phyloP scores from a whole-genome alignment of 2,329 filamentous ascomycete genomes.

The Penicillium sp. region DNA sequence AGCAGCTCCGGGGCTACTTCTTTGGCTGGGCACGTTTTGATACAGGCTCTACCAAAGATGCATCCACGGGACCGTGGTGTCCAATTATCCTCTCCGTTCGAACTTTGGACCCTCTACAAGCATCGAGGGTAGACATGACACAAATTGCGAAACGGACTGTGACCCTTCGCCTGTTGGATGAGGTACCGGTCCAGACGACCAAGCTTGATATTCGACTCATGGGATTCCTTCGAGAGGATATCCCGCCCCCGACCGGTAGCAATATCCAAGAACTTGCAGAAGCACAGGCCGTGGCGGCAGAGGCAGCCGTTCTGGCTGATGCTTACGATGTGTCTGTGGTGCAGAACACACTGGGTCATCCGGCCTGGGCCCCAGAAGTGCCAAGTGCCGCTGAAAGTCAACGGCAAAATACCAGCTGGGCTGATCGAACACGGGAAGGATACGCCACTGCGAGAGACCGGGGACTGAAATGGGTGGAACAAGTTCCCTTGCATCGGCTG shows the following conservation, averaged over 20 bases:
- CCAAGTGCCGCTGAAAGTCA: conserved; percentile 8
- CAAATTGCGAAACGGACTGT: conserved; percentile 53
- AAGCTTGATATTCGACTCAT: conserved; percentile 59
- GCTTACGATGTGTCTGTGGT: conserved; percentile 40
- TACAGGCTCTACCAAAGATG: conserved; percentile 29
- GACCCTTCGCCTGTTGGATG: conserved; percentile 29
- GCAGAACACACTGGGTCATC: conserved; percentile 38
- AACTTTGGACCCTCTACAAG: conserved; percentile 46
- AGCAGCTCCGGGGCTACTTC: conserved; percentile 61
- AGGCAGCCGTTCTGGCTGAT: conserved; percentile 40
- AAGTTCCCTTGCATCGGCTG: conserved; percentile 57
- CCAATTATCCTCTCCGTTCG: conserved; percentile 57
- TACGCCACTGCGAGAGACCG: conserved; percentile 50
- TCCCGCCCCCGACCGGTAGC: conserved; percentile 18
- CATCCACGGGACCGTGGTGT: conserved; percentile 52
- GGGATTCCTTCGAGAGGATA: conserved; percentile 55
- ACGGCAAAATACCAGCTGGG: conserved; percentile 36
- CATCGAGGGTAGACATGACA: conserved; percentile 48
- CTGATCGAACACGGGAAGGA: conserved; percentile 46
- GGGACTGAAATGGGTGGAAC: conserved; percentile 57
- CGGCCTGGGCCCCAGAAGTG: conserved; percentile 39
- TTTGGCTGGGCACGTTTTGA: conserved; percentile 60
- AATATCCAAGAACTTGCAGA: conserved; percentile 28
- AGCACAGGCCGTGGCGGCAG: conserved; percentile 34
- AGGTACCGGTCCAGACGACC: conserved; percentile 16